Evolutionary conservation across 176 grass and related monocot species (phyloP).

Genomic region (Zoysia pacifica): DNA sequence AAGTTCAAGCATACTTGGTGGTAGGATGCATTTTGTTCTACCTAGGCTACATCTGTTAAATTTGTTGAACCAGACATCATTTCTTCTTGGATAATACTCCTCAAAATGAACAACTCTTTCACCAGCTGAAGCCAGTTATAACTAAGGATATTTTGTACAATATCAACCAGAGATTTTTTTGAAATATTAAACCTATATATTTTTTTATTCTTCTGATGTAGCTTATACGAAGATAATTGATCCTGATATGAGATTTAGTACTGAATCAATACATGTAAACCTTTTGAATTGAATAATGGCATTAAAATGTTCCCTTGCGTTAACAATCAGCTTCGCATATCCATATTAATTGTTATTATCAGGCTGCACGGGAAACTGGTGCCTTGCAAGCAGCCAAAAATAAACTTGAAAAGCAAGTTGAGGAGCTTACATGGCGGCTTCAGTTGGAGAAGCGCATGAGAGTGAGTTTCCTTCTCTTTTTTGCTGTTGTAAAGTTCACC

Average conservation of each 20-base stretch:
- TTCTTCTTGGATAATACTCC: slow-evolving; percentile 9
- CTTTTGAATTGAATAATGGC: slow-evolving; percentile 9
- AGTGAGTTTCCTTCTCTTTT: slow-evolving; percentile 55
- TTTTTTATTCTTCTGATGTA: not conserved
- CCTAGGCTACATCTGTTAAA: slow-evolving; percentile 22
- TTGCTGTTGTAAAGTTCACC: not conserved
- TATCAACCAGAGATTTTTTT: not conserved
- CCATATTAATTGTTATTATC: slow-evolving; percentile 40
- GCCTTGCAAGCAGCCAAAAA: slow-evolving; percentile 97
- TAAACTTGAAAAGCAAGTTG: slow-evolving; percentile 96
- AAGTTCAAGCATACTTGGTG: slow-evolving; percentile 24
- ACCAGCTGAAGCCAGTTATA: not conserved
- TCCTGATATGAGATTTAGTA: not conserved
- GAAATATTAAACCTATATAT: not conserved
- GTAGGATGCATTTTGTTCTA: not conserved
- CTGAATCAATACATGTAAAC: not conserved
- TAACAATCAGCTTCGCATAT: slow-evolving; percentile 16
- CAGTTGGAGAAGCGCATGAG: slow-evolving; percentile 93
- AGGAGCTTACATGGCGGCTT: slow-evolving; percentile 89
- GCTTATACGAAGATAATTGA: not conserved
- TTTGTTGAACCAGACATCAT: not conserved
- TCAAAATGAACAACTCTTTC: not conserved
- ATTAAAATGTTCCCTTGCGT: slow-evolving; percentile 17
- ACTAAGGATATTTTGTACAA: not conserved
- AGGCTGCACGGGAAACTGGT: slow-evolving; percentile 97